A percentile compares a stretch with the other conserved stretches of the same genome.
These are phyloP conservation scores for Mycena rosella DNA, from an alignment of 768 basidiomycete genomes.

Conservation along the genomic window DNA sequence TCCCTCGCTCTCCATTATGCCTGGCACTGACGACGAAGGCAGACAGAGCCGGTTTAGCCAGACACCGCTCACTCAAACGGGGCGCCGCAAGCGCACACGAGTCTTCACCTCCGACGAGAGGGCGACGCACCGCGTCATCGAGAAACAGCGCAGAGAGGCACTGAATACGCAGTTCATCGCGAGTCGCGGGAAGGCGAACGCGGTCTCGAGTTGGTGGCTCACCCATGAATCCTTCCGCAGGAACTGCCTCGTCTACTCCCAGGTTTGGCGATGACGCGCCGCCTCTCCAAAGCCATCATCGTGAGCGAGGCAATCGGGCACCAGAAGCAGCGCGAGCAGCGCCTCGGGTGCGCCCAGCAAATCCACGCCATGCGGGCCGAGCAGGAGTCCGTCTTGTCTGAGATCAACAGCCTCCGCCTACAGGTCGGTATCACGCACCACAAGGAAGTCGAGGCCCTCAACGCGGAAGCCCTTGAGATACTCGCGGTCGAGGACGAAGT, in stretches of 20 bases:
- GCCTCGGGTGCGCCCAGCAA: slow-evolving; percentile 13
- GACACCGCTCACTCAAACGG: neutral
- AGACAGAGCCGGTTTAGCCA: neutral
- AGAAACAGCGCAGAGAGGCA: slow-evolving; percentile 16
- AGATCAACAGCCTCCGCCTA: neutral
- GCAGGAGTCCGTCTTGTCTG: neutral
- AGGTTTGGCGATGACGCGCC: slow-evolving; percentile 6
- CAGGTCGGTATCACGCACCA: neutral
- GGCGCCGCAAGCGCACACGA: slow-evolving; percentile 6
- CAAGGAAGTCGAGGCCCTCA: neutral
- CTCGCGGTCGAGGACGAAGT: slow-evolving; percentile 5
- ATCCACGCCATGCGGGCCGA: slow-evolving; percentile 3
- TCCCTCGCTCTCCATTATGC: neutral
- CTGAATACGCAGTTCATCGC: slow-evolving; percentile 19
- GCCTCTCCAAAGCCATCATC: slow-evolving; percentile 15
- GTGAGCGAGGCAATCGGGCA: slow-evolving; percentile 15
- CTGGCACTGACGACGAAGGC: neutral
- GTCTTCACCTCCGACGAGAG: slow-evolving; percentile 16
- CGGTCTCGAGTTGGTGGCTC: too few relatives aligned
- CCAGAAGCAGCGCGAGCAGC: slow-evolving; percentile 12
- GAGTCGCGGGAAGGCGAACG: too few relatives aligned
- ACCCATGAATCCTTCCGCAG: neutral
- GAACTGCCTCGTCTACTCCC: slow-evolving; percentile 15
- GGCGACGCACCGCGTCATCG: neutral
- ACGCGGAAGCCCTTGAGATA: neutral